These are phyloP conservation scores for Tubosaeta brunneosetosa DNA, from an alignment of 768 basidiomycete species.

Conservation along the genomic window DNA sequence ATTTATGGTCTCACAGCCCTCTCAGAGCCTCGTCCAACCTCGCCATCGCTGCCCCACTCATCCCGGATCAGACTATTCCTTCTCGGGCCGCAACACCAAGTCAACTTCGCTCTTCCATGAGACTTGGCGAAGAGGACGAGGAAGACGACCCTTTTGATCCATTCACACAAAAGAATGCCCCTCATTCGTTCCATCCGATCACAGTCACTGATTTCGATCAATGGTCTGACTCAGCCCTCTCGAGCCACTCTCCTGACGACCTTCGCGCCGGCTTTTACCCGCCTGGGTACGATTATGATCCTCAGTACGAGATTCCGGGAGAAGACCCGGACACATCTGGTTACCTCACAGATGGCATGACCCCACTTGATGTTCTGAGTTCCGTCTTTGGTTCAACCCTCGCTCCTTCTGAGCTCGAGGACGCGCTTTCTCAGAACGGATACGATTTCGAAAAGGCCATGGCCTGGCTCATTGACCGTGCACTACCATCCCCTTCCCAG, in stretches of 20 bases:
- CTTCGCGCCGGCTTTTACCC: conserved; percentile 33
- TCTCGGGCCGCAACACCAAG: conserved; percentile 63
- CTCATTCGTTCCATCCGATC: conserved; percentile 58
- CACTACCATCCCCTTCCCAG: conserved; percentile 43
- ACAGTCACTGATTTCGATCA: conserved; percentile 62
- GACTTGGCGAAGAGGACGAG: conserved; percentile 57
- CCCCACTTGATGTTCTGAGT: conserved; percentile 92
- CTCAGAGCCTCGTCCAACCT: conserved; percentile 75
- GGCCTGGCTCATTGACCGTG: conserved; percentile 86
- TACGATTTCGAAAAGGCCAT: conserved; percentile 97
- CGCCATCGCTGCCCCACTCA: conserved; percentile 85
- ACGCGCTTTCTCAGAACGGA: conserved; percentile 79
- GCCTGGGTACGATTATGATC: conserved; percentile 29
- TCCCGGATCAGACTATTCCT: conserved; percentile 58
- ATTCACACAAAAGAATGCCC: conserved; percentile 44
- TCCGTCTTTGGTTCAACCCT: conserved; percentile 92
- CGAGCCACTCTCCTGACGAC: conserved; percentile 51
- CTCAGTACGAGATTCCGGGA: conserved; percentile 27
- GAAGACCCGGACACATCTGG: conserved; percentile 51
- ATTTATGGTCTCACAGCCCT: conserved; percentile 77
- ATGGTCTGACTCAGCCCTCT: conserved; percentile 51
- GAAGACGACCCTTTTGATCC: conserved; percentile 88
- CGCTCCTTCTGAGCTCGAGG: conserved; percentile 87
- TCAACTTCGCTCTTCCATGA: conserved; percentile 62
- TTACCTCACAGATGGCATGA: conserved; percentile 87